A percentile compares a stretch with the other conserved stretches of the same genome.
phyloP scores from a whole-genome alignment of 1,139 yeast genomes.

The Pichia sp. region DNA sequence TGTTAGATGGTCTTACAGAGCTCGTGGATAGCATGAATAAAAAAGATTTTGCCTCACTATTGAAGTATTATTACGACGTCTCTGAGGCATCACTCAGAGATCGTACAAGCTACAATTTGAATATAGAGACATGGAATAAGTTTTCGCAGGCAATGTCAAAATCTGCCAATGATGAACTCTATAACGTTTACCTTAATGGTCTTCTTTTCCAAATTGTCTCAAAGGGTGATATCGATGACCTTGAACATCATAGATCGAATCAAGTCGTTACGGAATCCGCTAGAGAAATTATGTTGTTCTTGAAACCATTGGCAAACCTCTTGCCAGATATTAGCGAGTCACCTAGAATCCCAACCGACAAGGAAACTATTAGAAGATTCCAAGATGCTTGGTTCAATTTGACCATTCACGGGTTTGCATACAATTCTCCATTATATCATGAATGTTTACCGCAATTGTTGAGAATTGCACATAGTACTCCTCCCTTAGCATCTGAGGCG shows the following conservation, averaged over 20 bases:
- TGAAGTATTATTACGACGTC: slow-evolving; percentile 34
- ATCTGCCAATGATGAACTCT: slow-evolving; percentile 37
- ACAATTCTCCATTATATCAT: slow-evolving; percentile 48
- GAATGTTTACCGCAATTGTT: slow-evolving; percentile 43
- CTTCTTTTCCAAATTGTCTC: slow-evolving; percentile 60
- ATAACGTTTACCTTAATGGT: slow-evolving; percentile 54
- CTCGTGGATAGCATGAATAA: slow-evolving; percentile 55
- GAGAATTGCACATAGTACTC: slow-evolving; percentile 79
- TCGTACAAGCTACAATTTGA: slow-evolving; percentile 28
- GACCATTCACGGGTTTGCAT: slow-evolving; percentile 83
- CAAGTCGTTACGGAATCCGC: slow-evolving; percentile 74
- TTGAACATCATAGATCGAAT: slow-evolving; percentile 79
- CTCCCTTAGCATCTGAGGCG: slow-evolving; percentile 85
- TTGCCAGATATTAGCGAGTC: slow-evolving; percentile 51
- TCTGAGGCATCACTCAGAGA: slow-evolving; percentile 32
- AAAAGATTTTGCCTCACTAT: slow-evolving; percentile 49
- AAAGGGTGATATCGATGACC: slow-evolving; percentile 75
- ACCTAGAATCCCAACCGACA: slow-evolving; percentile 36
- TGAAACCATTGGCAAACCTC: slow-evolving; percentile 69
- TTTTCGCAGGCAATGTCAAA: slow-evolving; percentile 41
- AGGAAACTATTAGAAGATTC: slow-evolving; percentile 50
- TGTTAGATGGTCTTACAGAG: slow-evolving; percentile 50
- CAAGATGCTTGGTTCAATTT: slow-evolving; percentile 92
- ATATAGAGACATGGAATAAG: slow-evolving; percentile 42
- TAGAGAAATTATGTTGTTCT: slow-evolving; percentile 56